Conservation (phyloP, 1,139 yeast genomes). For the Wickerhamomyces sp. region DNA sequence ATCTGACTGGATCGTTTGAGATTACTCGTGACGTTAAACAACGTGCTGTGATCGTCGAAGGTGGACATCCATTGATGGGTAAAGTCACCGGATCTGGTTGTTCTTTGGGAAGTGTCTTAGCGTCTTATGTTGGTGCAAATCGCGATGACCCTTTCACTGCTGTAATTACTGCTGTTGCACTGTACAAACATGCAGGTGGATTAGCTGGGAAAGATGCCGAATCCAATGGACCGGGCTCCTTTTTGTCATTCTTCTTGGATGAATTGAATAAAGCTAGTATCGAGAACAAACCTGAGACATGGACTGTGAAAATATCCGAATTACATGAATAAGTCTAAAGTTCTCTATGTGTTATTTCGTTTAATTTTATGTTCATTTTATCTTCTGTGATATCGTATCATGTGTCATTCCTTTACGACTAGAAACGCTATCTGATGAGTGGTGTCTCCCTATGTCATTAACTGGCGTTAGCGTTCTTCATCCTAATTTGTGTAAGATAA, state of each 20-base stretch:
- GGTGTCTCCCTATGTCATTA: no score
- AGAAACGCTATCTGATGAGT: no score
- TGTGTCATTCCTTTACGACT: background rate
- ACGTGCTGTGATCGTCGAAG: slow-evolving; percentile 25
- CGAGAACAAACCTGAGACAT: slow-evolving; percentile 22
- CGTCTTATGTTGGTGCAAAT: slow-evolving; percentile 50
- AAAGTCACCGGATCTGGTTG: slow-evolving; percentile 89
- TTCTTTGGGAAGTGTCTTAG: slow-evolving; percentile 70
- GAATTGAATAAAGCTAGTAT: slow-evolving; percentile 13
- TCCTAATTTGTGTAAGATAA: slow-evolving; percentile 53
- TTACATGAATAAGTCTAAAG: background rate
- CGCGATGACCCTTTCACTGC: slow-evolving; percentile 40
- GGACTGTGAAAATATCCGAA: slow-evolving; percentile 18
- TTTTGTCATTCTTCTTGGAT: slow-evolving; percentile 11
- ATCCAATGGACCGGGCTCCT: slow-evolving; percentile 15
- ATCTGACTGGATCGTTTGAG: slow-evolving; percentile 22
- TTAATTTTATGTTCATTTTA: slow-evolving; percentile 2
- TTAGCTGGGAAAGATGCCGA: slow-evolving; percentile 32
- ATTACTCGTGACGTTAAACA: slow-evolving; percentile 17
- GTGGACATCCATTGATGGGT: slow-evolving; percentile 69
- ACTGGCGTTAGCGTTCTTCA: no score
- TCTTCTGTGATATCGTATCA: background rate
- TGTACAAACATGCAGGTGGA: slow-evolving; percentile 65
- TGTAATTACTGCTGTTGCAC: slow-evolving; percentile 50
- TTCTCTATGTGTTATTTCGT: no score